phyloP scores from a whole-genome alignment of 176 grass and related monocot genomes.

The Juncus inflexus region DNA sequence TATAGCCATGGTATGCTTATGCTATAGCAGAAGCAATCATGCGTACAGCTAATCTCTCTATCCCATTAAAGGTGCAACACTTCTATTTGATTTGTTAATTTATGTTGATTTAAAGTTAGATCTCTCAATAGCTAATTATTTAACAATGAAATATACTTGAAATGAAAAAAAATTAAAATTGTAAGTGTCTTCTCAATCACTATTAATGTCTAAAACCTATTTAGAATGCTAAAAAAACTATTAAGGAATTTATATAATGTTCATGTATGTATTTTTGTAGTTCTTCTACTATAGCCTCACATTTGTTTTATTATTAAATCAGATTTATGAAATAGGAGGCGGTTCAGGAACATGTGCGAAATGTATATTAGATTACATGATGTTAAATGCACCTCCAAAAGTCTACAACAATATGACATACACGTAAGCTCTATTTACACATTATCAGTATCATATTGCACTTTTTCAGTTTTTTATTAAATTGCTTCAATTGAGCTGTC shows the following conservation, averaged over 20 bases:
- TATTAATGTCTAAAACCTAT: no score
- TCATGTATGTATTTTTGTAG: not conserved
- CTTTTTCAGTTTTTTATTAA: not conserved
- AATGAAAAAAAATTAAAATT: not conserved
- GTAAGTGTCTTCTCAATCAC: not conserved
- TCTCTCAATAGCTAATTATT: no score
- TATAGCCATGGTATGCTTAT: conserved; percentile 96
- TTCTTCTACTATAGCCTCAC: conserved; percentile 1
- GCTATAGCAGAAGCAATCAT: conserved; percentile 84
- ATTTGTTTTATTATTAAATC: conserved; percentile 29
- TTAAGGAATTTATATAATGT: conserved; percentile 2
- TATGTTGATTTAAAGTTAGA: not conserved
- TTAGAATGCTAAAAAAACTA: no score
- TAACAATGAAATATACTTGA: not conserved
- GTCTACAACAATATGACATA: conserved; percentile 95
- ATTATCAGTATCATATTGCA: not conserved
- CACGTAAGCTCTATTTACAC: conserved; percentile 46
- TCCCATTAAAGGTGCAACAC: conserved; percentile 58
- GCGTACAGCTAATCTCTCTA: conserved; percentile 83
- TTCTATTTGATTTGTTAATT: not conserved
- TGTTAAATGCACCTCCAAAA: conserved; percentile 87
- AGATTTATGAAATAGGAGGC: conserved; percentile 97
- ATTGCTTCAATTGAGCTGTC: no score
- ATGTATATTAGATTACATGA: conserved; percentile 91
- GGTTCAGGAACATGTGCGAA: conserved; percentile 97